Percentiles rank a stretch among this genome's conserved stretches.
phyloP scores from a whole-genome alignment of 768 basidiomycete genomes.

The Stropharia rugosoannulata region DNA sequence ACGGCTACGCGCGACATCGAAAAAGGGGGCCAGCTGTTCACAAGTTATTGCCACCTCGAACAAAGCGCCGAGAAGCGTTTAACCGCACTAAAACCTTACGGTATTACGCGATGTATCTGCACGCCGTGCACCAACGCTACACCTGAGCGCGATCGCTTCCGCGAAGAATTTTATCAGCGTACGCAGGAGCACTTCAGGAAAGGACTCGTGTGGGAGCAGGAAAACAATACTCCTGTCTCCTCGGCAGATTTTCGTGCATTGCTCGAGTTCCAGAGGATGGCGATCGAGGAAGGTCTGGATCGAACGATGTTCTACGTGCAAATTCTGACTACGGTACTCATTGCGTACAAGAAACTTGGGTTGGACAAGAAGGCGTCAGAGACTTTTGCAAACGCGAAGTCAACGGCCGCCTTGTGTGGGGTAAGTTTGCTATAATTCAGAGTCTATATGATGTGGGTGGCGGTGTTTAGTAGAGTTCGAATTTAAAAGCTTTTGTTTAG shows the following conservation, averaged over 20 bases:
- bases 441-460: too few species aligned
- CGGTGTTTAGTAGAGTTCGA: too few species aligned
- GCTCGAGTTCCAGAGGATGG: not conserved
- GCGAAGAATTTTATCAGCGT: constrained; percentile 10
- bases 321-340: not conserved
- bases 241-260: not conserved
- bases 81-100: constrained; percentile 25
- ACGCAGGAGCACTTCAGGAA: not conserved
- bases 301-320: not conserved
- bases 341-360: not conserved
- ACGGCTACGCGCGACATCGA: constrained; percentile 25
- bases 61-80: constrained; percentile 21
- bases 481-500: too few species aligned
- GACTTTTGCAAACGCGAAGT: too few species aligned
- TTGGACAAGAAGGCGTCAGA: not conserved
- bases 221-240: not conserved
- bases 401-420: too few species aligned
- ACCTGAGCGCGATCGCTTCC: constrained; percentile 20
- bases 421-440: too few species aligned
- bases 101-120: constrained; percentile 24
- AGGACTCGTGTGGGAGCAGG: not conserved
- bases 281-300: not conserved
- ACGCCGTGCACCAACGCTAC: constrained; percentile 22
- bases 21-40: constrained; percentile 28
- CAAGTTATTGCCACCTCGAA: constrained; percentile 24